A percentile compares a stretch with the other conserved stretches of the same genome.
phyloP scores from a whole-genome alignment of 768 basidiomycete species.

The Tremella mesenterica region DNA sequence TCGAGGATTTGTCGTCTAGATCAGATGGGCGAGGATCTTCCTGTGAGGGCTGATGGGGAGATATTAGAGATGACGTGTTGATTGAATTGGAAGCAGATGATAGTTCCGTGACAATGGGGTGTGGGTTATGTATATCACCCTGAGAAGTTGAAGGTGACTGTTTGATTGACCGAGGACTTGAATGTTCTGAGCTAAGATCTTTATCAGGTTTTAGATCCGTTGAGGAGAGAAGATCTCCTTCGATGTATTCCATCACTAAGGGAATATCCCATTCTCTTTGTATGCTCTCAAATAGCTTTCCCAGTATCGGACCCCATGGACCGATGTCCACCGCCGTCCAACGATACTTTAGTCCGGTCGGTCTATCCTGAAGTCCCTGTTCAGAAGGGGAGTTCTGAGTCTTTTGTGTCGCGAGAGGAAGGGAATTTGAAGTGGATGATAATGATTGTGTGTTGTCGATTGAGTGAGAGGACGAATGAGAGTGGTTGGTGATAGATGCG shows the following conservation, averaged over 20 bases:
- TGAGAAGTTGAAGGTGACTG: too few relatives aligned
- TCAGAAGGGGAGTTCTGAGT: neutral
- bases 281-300: neutral
- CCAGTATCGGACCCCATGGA: constrained; percentile 18
- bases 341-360: too few relatives aligned
- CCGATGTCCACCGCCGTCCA: constrained; percentile 41
- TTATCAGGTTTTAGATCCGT: neutral
- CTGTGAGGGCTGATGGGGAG: too few relatives aligned
- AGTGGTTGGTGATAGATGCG: neutral
- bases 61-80: too few relatives aligned
- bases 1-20: neutral
- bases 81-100: too few relatives aligned
- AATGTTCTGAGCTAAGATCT: too few relatives aligned
- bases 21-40: neutral
- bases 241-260: constrained; percentile 10
- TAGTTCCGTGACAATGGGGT: too few relatives aligned
- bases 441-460: neutral
- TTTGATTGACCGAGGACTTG: too few relatives aligned
- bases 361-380: too few relatives aligned
- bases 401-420: too few relatives aligned
- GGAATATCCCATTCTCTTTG: constrained; percentile 7
- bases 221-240: neutral
- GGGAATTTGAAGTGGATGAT: too few relatives aligned
- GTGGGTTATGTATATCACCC: too few relatives aligned
- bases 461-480: neutral